Percentiles rank a stretch among this genome's conserved stretches.
phyloP scores from a whole-genome alignment of 176 grass and related monocot genomes.

The Poa pratensis region DNA sequence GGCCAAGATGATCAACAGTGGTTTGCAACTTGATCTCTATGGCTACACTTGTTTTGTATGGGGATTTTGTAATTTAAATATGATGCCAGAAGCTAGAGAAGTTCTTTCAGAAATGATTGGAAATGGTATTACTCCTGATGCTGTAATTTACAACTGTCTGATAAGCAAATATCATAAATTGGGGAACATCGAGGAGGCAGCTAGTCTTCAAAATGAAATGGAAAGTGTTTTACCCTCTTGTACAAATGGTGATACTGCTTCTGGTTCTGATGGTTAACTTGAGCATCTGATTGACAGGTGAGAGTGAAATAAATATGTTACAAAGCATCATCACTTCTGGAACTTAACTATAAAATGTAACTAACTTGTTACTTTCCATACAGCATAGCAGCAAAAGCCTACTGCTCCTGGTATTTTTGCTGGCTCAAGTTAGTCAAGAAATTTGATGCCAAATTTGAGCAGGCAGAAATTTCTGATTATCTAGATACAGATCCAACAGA shows the following conservation, averaged over 20 bases:
- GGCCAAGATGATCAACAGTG: slow-evolving; percentile 75
- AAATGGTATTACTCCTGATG: slow-evolving; percentile 80
- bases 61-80: slow-evolving; percentile 80
- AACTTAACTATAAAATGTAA: background rate
- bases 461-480: background rate
- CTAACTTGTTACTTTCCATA: slow-evolving; percentile 14
- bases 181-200: slow-evolving; percentile 67
- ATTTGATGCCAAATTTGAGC: slow-evolving; percentile 31
- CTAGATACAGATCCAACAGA: background rate
- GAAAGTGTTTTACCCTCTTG: slow-evolving; percentile 50
- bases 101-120: slow-evolving; percentile 74
- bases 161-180: slow-evolving; percentile 79
- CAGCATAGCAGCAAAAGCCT: slow-evolving; percentile 8
- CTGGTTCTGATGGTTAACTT: slow-evolving; percentile 37
- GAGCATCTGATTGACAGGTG: slow-evolving; percentile 11
- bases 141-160: slow-evolving; percentile 74
- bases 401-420: slow-evolving; percentile 10
- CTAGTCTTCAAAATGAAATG: slow-evolving; percentile 77
- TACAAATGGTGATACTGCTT: slow-evolving; percentile 43
- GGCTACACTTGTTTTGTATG: slow-evolving; percentile 86
- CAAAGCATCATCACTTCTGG: background rate
- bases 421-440: slow-evolving; percentile 25
- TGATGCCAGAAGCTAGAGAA: slow-evolving; percentile 82
- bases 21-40: slow-evolving; percentile 82
- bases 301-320: slow-evolving; percentile 3